Evolutionary conservation across 352 stramenopile genomes (phyloP).

Genomic region (Globisporangium yorkense): DNA sequence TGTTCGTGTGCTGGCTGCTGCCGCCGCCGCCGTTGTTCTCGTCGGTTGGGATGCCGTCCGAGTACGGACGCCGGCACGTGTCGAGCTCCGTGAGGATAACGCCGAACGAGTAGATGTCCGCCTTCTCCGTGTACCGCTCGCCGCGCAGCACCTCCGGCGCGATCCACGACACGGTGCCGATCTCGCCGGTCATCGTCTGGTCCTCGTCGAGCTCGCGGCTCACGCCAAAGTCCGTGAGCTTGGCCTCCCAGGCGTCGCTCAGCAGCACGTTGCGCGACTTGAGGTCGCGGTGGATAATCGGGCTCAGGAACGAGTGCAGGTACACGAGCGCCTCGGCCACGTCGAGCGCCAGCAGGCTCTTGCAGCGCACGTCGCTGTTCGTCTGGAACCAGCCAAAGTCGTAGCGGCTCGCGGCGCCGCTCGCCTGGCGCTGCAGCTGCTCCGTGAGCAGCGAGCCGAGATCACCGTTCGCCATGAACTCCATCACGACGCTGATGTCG

Average conservation of each 20-base stretch:
- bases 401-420: not conserved
- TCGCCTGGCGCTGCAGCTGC: slow-evolving; percentile 16
- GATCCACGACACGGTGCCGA: slow-evolving; percentile 29
- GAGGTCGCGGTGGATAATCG: slow-evolving; percentile 81
- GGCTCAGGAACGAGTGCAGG: slow-evolving; percentile 38
- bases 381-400: slow-evolving; percentile 14
- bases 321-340: slow-evolving; percentile 49
- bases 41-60: slow-evolving; percentile 13
- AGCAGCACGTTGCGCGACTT: slow-evolving; percentile 83
- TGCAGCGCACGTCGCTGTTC: slow-evolving; percentile 11
- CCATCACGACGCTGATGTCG: slow-evolving; percentile 40
- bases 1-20: slow-evolving; percentile 17
- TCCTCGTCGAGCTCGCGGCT: slow-evolving; percentile 19
- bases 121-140: slow-evolving; percentile 22
- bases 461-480: slow-evolving; percentile 47
- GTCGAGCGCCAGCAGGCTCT: slow-evolving; percentile 35
- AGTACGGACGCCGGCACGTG: slow-evolving; percentile 26
- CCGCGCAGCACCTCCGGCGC: slow-evolving; percentile 27
- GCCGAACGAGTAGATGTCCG: slow-evolving; percentile 27
- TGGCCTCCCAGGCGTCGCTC: slow-evolving; percentile 16
- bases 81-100: slow-evolving; percentile 32
- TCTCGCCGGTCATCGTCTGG: slow-evolving; percentile 30
- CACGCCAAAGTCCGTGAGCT: slow-evolving; percentile 22
- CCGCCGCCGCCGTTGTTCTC: slow-evolving; percentile 8
- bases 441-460: slow-evolving; percentile 23